Evolutionary conservation across 768 basidiomycete genomes (phyloP).

Genomic region (Baorangia bicolor): DNA sequence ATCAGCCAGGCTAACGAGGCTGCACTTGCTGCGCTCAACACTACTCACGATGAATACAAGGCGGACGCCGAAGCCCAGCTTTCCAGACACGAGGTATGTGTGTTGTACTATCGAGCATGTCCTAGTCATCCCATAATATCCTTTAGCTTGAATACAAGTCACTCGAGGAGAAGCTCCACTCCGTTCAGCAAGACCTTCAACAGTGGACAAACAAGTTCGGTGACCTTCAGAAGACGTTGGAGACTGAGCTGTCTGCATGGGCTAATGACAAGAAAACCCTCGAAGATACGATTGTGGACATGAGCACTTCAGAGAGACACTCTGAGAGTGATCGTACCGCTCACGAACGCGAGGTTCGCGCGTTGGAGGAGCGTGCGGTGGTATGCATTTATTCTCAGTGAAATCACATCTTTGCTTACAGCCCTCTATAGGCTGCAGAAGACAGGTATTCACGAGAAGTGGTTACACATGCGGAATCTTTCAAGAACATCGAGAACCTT

Average conservation of each 20-base stretch:
- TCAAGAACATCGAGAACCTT: slow-evolving; percentile 66
- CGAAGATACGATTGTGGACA: slow-evolving; percentile 79
- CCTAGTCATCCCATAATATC: not conserved
- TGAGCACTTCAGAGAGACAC: slow-evolving; percentile 71
- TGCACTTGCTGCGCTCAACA: slow-evolving; percentile 66
- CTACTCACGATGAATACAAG: slow-evolving; percentile 81
- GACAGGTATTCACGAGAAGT: slow-evolving; percentile 80
- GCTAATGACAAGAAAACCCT: slow-evolving; percentile 75
- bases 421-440: slow-evolving; percentile 57
- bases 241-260: slow-evolving; percentile 70
- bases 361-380: slow-evolving; percentile 68
- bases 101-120: not conserved
- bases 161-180: slow-evolving; percentile 59
- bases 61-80: slow-evolving; percentile 68
- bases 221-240: slow-evolving; percentile 64
- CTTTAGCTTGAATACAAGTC: slow-evolving; percentile 61
- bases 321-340: slow-evolving; percentile 61
- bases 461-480: slow-evolving; percentile 81
- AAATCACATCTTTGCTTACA: not conserved
- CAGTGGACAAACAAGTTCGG: slow-evolving; percentile 48
- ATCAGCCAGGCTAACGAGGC: slow-evolving; percentile 82
- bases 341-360: slow-evolving; percentile 64
- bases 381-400: slow-evolving; percentile 34
- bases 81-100: slow-evolving; percentile 60
- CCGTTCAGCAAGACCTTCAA: slow-evolving; percentile 52